A percentile compares a stretch with the other conserved stretches of the same genome.
Evolutionary conservation across 352 stramenopile genomes (phyloP).

Genomic region (Phytophthora agathidicida): DNA sequence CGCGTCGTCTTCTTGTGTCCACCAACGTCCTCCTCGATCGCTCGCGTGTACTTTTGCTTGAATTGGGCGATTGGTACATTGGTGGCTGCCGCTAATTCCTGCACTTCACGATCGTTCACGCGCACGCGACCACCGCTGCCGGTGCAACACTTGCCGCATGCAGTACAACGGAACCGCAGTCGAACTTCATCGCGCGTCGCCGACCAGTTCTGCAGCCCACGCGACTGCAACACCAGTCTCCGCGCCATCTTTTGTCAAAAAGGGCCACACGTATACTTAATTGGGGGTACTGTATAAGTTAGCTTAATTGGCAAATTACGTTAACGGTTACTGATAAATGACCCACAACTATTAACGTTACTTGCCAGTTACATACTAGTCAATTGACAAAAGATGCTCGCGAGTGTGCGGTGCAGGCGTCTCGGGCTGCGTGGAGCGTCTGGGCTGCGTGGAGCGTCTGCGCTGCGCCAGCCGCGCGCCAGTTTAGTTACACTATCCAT

Average conservation of each 20-base stretch:
- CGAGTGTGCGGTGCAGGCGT: constrained; percentile 22
- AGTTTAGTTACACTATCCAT: constrained; percentile 44
- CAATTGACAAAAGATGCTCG: constrained; percentile 23
- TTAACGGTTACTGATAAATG: too few species aligned
- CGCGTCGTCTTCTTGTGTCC: constrained; percentile 29
- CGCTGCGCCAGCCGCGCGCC: constrained; percentile 15
- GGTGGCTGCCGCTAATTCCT: constrained; percentile 44
- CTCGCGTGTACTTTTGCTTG: constrained; percentile 40
- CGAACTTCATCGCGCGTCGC: constrained; percentile 34
- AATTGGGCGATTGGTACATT: constrained; percentile 41
- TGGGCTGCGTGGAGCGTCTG: not conserved
- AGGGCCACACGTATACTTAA: not conserved
- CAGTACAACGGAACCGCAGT: constrained; percentile 74
- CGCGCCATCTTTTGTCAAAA: too few species aligned
- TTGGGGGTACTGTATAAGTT: constrained; percentile 2
- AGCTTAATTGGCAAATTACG: too few species aligned
- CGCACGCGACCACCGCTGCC: constrained; percentile 67
- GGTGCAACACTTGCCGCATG: constrained; percentile 83
- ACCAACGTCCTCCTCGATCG: constrained; percentile 16
- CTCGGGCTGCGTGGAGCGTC: constrained; percentile 1
- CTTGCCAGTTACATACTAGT: too few species aligned
- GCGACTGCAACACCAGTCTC: not conserved
- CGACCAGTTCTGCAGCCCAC: constrained; percentile 45
- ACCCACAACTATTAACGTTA: too few species aligned
- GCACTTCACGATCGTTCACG: constrained; percentile 68